Percentiles rank a stretch among this genome's conserved stretches.
phyloP scores from a whole-genome alignment of 2,329 filamentous ascomycete genomes.

The Fusarium sp. region DNA sequence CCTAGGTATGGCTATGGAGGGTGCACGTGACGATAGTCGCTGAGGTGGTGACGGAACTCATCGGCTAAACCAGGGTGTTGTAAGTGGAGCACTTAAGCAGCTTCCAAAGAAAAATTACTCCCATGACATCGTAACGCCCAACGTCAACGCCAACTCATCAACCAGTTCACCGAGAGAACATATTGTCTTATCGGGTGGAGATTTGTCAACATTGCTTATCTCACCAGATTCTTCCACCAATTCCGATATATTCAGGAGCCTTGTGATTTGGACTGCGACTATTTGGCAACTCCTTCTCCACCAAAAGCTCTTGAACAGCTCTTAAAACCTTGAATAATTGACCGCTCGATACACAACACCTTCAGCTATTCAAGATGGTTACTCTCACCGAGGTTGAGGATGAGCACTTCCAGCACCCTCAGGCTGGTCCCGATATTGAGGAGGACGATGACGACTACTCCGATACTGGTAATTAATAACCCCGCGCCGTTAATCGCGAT shows the following conservation, averaged over 20 bases:
- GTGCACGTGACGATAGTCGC: slow-evolving; percentile 36
- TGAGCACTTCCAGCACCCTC: slow-evolving; percentile 85
- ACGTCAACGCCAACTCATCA: slow-evolving; percentile 37
- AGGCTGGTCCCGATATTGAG: slow-evolving; percentile 78
- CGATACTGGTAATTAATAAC: slow-evolving; percentile 77
- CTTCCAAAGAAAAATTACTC: slow-evolving; percentile 43
- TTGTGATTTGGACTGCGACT: neutral
- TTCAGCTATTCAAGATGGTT: slow-evolving; percentile 74
- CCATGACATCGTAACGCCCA: slow-evolving; percentile 40
- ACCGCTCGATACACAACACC: neutral
- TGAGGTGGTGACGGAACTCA: neutral
- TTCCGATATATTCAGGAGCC: neutral
- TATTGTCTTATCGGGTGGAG: slow-evolving; percentile 17
- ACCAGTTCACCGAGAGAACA: slow-evolving; percentile 26
- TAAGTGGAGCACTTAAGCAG: slow-evolving; percentile 4
- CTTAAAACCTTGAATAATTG: slow-evolving; percentile 12
- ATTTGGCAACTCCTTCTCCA: neutral
- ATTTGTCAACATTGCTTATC: neutral
- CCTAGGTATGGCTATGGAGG: neutral
- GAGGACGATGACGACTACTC: slow-evolving; percentile 95
- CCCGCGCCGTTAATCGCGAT: slow-evolving; percentile 2
- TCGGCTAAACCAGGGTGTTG: slow-evolving; percentile 38
- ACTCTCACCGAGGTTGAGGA: slow-evolving; percentile 97
- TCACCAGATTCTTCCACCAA: neutral
- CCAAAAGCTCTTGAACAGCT: slow-evolving; percentile 13